These are phyloP conservation scores for Rhodamnia rubescens DNA, from an alignment of 345 rosid species.

Conservation along the genomic window DNA sequence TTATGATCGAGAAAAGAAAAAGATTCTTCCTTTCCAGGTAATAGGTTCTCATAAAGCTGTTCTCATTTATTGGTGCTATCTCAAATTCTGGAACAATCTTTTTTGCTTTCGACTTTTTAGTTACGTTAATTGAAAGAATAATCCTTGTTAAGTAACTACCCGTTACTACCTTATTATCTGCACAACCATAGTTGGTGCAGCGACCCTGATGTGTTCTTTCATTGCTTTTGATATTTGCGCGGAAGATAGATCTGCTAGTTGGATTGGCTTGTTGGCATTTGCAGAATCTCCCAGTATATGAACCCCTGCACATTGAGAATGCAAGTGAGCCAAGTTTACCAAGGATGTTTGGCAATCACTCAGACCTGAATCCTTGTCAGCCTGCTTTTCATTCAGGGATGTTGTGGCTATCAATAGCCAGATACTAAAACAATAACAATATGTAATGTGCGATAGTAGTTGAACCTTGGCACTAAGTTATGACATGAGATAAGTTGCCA, in stretches of 20 bases:
- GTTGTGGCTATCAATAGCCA: background rate
- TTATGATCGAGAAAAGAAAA: conserved; percentile 59
- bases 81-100: background rate
- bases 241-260: background rate
- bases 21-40: conserved; percentile 95
- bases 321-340: background rate
- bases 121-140: background rate
- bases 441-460: background rate
- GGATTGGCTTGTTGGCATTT: background rate
- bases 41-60: background rate
- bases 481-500: background rate
- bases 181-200: background rate
- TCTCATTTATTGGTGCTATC: background rate
- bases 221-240: background rate
- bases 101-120: background rate
- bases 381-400: background rate
- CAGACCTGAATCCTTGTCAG: background rate
- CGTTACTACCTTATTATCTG: background rate
- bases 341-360: background rate
- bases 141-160: background rate
- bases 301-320: background rate
- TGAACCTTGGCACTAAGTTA: background rate
- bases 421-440: background rate
- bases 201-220: background rate
- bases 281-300: background rate